Conservation (phyloP, 768 basidiomycete species). For the Boletus rufocinnamomeus region DNA sequence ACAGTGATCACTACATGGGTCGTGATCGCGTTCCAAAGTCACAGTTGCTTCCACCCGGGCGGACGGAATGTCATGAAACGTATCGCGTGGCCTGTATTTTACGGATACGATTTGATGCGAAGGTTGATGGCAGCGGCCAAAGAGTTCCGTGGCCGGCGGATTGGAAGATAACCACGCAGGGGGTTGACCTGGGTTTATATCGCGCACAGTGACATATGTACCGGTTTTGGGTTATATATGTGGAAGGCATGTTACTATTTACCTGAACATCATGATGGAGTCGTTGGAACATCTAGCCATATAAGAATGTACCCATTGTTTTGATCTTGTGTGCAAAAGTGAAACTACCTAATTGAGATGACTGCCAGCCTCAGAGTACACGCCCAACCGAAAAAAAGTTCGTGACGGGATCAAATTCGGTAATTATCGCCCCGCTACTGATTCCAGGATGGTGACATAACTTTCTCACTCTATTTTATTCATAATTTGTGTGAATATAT, state of each 20-base stretch:
- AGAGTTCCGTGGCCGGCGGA: neutral
- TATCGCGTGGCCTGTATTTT: constrained; percentile 24
- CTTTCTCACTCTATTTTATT: no score
- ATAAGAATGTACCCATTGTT: no score
- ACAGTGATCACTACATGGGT: constrained; percentile 56
- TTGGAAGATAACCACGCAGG: neutral
- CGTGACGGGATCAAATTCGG: no score
- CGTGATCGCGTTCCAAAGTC: constrained; percentile 51
- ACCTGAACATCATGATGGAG: neutral
- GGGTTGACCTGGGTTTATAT: neutral
- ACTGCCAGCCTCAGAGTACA: no score
- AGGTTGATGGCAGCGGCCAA: neutral
- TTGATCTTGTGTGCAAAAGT: no score
- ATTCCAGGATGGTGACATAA: no score
- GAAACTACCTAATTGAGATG: no score
- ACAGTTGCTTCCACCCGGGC: constrained; percentile 25
- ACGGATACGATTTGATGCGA: neutral
- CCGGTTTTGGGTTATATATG: neutral
- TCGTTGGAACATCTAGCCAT: no score
- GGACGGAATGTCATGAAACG: constrained; percentile 13
- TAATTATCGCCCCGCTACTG: no score
- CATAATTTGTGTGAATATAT: no score
- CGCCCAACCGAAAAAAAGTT: no score
- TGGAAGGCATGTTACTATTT: neutral
- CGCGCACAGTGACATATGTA: neutral